Evolutionary conservation across 345 rosid species (phyloP).

Genomic region (Tarenaya hassleriana): DNA sequence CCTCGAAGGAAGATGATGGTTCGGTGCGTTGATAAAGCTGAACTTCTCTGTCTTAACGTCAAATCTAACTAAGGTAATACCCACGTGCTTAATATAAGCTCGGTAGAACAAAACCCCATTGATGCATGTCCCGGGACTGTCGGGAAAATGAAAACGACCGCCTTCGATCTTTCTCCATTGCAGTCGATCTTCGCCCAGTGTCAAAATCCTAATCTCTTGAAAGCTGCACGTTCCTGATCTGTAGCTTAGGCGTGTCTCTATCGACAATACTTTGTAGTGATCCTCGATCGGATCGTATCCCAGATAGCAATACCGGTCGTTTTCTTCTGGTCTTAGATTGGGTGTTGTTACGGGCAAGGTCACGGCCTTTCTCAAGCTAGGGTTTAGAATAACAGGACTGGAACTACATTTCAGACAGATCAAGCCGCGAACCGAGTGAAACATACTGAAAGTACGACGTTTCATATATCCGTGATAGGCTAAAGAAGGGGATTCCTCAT

Average conservation of each 20-base stretch:
- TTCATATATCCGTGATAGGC: too few relatives aligned
- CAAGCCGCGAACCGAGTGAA: too few relatives aligned
- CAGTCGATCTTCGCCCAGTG: background rate
- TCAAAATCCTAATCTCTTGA: background rate
- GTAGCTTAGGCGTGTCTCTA: background rate
- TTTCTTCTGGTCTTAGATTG: fast-evolving
- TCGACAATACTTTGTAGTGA: conserved; percentile 1
- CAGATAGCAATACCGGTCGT: too few relatives aligned
- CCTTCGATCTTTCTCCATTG: background rate
- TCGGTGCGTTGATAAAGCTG: background rate
- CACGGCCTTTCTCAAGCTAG: background rate
- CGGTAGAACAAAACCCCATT: background rate
- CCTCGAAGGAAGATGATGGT: fast-evolving
- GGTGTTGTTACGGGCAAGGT: background rate
- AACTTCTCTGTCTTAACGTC: background rate
- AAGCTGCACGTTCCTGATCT: background rate
- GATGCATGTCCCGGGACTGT: background rate
- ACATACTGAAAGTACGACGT: too few relatives aligned
- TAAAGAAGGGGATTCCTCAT: too few relatives aligned
- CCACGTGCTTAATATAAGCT: background rate
- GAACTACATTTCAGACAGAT: too few relatives aligned
- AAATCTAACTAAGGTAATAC: background rate
- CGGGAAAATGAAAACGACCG: background rate
- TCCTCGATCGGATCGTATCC: background rate
- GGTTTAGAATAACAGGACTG: background rate